Evolutionary conservation across 768 basidiomycete species (phyloP).

Genomic region (Neoboletus magnificus): DNA sequence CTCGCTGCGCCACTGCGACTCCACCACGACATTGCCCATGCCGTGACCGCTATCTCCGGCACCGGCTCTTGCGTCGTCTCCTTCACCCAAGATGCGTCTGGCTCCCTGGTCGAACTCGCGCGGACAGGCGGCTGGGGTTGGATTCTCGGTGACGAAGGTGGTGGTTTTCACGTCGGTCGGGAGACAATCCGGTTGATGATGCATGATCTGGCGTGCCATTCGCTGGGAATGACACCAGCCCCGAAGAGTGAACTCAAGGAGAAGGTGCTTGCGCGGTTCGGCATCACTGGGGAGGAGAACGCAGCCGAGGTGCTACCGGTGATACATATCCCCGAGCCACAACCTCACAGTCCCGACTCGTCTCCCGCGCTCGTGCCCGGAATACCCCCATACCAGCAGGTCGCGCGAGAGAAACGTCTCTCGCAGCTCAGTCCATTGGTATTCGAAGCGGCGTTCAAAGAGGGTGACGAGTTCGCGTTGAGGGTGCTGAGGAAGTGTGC

Average conservation of each 20-base stretch:
- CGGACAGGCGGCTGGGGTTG: slow-evolving; percentile 81
- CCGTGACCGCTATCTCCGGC: slow-evolving; percentile 73
- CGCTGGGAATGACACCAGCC: slow-evolving; percentile 28
- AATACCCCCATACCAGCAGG: slow-evolving; percentile 25
- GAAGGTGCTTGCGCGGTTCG: slow-evolving; percentile 53
- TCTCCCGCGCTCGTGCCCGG: not conserved
- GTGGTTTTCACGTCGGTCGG: slow-evolving; percentile 76
- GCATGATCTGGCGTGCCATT: slow-evolving; percentile 49
- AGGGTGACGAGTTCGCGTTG: slow-evolving; percentile 62
- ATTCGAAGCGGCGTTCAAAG: slow-evolving; percentile 73
- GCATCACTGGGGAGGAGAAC: slow-evolving; percentile 42
- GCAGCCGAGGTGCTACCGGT: slow-evolving; percentile 59
- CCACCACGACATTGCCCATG: slow-evolving; percentile 54
- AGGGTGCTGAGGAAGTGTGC: slow-evolving; percentile 54
- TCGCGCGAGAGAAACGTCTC: slow-evolving; percentile 67
- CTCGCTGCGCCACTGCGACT: slow-evolving; percentile 75
- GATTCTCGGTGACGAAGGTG: slow-evolving; percentile 82
- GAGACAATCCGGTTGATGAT: slow-evolving; percentile 71
- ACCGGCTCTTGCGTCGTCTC: slow-evolving; percentile 78
- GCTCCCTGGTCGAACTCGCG: slow-evolving; percentile 56
- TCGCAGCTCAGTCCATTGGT: slow-evolving; percentile 73
- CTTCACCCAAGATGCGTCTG: slow-evolving; percentile 45
- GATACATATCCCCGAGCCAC: slow-evolving; percentile 60
- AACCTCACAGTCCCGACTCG: slow-evolving; percentile 22
- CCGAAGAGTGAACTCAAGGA: slow-evolving; percentile 38